Base-by-base conservation (phyloP, 78 protist genomes). In the Blattamonas nauphoetae region DNA sequence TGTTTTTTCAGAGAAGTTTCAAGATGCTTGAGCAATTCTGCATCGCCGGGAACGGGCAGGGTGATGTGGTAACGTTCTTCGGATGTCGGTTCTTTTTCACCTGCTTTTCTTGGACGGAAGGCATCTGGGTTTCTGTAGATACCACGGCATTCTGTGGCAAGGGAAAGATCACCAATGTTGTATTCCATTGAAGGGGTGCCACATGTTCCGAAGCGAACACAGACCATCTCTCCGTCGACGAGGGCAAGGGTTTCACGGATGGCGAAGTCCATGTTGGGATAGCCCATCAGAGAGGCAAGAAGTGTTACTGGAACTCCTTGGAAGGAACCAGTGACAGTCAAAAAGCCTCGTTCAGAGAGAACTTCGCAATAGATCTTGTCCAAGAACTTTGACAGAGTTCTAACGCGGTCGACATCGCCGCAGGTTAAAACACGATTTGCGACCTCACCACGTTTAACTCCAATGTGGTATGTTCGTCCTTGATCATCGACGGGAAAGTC, bases 281-380 rank as follows among this genome's bases (percentile, higher is more conserved):
- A 79, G 45, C 83, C 83, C 83, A 79, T 79, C 83, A 79, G 41
- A 79, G 83, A 79, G 45, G 83, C 83, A 79, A 79, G 43, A 6
- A 79, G 4, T 6, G 83, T 79, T 5, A 79, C 43, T 32, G 83
- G 83, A 11, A 21, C 71, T 79, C 83, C 21, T 32, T 21, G 11
- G 41, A 21, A 38, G 33, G 41, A 79, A 79, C 6, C 21, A 32
- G 83, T 79, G 6, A 79, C 6, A 33, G 83, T 55, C 71, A 55
- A 21, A 55, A 55, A 55, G 11, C 71, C 71, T 55, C 71, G 71
- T 55, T 55, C 71, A 79, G 83, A 79, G 6, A 4, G 41, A 79
- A 79, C 83, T 6, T 21, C 83, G 6, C 21, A 21, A n/a, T 38
- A 79, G 33, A 38, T 21, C 4, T 79, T 79, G 32, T 79, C 83